Evolutionary conservation across 306 rosid genomes (phyloP), one percentile per base, ranked within the genome.

Genomic region (Alnus rubra): DNA sequence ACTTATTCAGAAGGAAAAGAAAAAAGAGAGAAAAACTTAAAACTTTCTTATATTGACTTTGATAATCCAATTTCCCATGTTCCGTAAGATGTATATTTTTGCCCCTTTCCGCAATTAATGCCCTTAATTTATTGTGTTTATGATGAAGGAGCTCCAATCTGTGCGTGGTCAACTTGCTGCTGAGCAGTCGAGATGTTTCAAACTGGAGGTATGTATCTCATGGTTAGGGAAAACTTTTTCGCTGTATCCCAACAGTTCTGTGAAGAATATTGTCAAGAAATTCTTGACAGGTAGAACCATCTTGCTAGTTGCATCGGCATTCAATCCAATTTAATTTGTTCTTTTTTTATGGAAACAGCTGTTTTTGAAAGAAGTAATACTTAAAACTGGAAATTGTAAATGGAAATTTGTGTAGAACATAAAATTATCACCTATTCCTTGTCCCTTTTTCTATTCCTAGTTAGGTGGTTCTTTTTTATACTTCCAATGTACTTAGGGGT

Each of bases 131-230:
- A 73, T 78, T 48, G 56, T 18, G 7, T 39, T 81, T 33, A 33
- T 70, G 58, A 56, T 81, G 77, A 82, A 94, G 97, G 98, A 94
- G 90, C 98, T 94, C 86, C 97, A 94, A 85, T 94, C 97, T n/a
- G 90, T 92, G 49, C 94, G 98, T 7, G 90, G 93, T 30, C 97
- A 94, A 82, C 97, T 94, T 75, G 98, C 93, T 51, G 82, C 94
- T 50, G 97, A 94, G 89, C 98, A 94, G 76, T 94, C 98, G 6
- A 92, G 97, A 84, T 94, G 97, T 86, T 94, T 94, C 90, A 94
- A 94, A 84, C 97, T 94, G 11, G 98, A 94, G 97, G 98, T 94
- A 86, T 63, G 84, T 30, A 47, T 64, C 31, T 76, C 42, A 74
- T 82, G 65, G 64, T 45, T 76, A 68, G 12, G 69, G 56, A 68